Conservation (phyloP, 176 grass and related monocot genomes). For the Lolium multiflorum region DNA sequence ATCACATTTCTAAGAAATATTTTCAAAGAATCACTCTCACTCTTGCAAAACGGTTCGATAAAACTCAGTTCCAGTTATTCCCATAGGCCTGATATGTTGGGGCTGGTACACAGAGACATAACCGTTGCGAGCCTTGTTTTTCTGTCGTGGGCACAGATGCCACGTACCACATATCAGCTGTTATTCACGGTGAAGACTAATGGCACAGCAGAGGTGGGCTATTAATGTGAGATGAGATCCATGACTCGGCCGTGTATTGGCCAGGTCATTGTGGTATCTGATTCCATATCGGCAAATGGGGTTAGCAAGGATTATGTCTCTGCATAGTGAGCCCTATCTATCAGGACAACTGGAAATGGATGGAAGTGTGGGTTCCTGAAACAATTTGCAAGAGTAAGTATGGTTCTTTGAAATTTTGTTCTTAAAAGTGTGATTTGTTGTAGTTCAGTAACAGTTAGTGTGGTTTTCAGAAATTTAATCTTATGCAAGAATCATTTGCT, state of each 20-base stretch:
- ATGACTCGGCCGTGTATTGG: background rate
- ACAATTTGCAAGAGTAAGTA: background rate
- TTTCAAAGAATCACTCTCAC: background rate
- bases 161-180: background rate
- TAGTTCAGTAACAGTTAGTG: background rate
- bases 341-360: conserved; percentile 1
- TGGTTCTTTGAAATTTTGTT: conserved; percentile 19
- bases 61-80: background rate
- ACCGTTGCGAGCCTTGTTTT: background rate
- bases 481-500: conserved; percentile 8
- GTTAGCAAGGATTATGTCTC: conserved; percentile 30
- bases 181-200: background rate
- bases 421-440: background rate
- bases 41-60: conserved; percentile 8
- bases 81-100: conserved; percentile 26
- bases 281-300: conserved; percentile 2
- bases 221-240: conserved; percentile 10
- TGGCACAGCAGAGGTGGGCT: conserved; percentile 3
- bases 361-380: conserved; percentile 28
- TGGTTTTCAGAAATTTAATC: background rate
- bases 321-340: conserved; percentile 4
- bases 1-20: conserved; percentile 12
- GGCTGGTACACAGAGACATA: conserved; percentile 12
- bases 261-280: conserved; percentile 10
- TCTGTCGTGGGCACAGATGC: background rate